Conservation (phyloP, 768 basidiomycete species). For the Pleurotus pulmonarius region DNA sequence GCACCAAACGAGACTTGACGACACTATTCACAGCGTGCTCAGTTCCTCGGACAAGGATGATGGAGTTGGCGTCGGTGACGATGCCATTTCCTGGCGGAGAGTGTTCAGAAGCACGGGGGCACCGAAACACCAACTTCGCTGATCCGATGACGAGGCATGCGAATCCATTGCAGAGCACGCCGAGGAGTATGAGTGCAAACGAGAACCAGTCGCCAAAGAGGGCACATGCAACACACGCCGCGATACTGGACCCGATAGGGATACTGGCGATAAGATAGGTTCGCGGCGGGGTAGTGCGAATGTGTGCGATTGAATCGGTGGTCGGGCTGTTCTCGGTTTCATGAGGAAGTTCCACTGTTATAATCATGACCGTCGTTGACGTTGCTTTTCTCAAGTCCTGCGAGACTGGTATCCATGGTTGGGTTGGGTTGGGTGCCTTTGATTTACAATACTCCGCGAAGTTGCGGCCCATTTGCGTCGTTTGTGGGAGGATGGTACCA, state of each 20-base stretch:
- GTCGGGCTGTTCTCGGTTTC: background rate
- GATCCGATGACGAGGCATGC: conserved; percentile 25
- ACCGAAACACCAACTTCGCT: conserved; percentile 18
- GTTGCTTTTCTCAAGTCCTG: conserved; percentile 9
- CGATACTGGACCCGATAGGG: conserved; percentile 19
- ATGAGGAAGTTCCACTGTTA: conserved; percentile 8
- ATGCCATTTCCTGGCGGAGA: conserved; percentile 25
- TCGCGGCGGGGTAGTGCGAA: conserved; percentile 7
- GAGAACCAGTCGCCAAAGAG: conserved; percentile 23
- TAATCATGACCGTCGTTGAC: conserved; percentile 16
- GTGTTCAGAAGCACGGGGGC: conserved; percentile 13
- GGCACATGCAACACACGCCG: conserved; percentile 20
- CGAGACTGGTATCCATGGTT: conserved; percentile 2
- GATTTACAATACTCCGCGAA: conserved; percentile 13
- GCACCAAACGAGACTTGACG: conserved; percentile 19
- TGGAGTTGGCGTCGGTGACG: conserved; percentile 13
- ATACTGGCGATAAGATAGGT: conserved; percentile 18
- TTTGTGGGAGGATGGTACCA: conserved; percentile 20
- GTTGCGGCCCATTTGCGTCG: conserved; percentile 23
- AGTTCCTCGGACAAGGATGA: conserved; percentile 21
- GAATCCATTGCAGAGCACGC: conserved; percentile 27
- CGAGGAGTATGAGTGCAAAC: conserved; percentile 28
- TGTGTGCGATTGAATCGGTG: background rate
- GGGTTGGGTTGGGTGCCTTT: conserved; percentile 4
- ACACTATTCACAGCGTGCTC: conserved; percentile 20